Conservation (phyloP, 2,329 filamentous ascomycete genomes). For the Calonectria leucothoes region DNA sequence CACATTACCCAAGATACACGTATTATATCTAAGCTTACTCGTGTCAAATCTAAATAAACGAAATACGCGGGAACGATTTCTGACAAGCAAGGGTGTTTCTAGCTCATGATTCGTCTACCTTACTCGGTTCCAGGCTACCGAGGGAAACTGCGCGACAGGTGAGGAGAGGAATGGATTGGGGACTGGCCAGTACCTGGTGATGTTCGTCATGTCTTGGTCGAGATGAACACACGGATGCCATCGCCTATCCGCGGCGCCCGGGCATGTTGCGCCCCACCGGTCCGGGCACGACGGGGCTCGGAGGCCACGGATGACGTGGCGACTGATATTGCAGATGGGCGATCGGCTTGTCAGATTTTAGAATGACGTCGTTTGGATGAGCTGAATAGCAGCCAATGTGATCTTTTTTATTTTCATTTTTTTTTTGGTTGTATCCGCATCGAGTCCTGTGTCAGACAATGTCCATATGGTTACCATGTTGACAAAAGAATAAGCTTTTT, state of each 20-base stretch:
- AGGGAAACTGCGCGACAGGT: no score
- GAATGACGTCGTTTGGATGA: not conserved
- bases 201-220: not conserved
- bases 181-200: not conserved
- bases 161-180: not conserved
- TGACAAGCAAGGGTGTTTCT: not conserved
- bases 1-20: not conserved
- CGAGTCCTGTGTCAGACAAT: not conserved
- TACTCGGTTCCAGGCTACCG: no score
- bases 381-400: not conserved
- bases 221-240: not conserved
- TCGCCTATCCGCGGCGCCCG: constrained; percentile 9
- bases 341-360: not conserved
- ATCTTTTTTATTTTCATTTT: not conserved
- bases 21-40: not conserved
- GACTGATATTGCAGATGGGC: not conserved
- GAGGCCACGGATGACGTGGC: not conserved
- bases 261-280: not conserved
- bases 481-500: not conserved
- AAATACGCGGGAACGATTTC: not conserved
- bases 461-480: not conserved
- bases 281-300: not conserved
- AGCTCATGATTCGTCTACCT: not conserved
- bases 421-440: not conserved
- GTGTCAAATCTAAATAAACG: not conserved